These are phyloP conservation scores for Arthrobotrys pseudoclavata DNA, from an alignment of 2,329 filamentous ascomycete species.

Conservation along the genomic window DNA sequence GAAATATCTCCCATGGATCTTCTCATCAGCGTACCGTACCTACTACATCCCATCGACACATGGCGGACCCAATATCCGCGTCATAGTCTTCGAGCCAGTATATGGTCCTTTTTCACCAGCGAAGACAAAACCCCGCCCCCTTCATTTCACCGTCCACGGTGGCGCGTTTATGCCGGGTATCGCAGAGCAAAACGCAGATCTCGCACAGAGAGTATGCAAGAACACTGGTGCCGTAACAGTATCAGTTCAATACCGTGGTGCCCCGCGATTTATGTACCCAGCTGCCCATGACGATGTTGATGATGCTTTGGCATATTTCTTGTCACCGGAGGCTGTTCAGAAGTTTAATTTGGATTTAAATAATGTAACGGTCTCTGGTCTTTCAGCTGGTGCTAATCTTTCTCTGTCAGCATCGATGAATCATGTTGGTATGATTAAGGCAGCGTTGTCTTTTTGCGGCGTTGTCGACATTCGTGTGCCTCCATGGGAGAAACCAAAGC, in stretches of 20 bases:
- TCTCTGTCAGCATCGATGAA: conserved; percentile 65
- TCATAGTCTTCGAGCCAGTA: conserved; percentile 65
- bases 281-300: conserved; percentile 68
- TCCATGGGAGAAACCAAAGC: conserved; percentile 67
- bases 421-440: conserved; percentile 64
- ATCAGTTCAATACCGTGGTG: conserved; percentile 67
- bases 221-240: conserved; percentile 67
- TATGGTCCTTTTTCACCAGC: conserved; percentile 38
- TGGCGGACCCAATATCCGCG: conserved; percentile 63
- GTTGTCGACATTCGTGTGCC: conserved; percentile 66
- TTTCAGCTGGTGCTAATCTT: conserved; percentile 68
- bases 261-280: conserved; percentile 67
- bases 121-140: conserved; percentile 64
- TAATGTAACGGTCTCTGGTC: conserved; percentile 68
- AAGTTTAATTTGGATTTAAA: conserved; percentile 66
- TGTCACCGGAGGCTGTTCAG: conserved; percentile 65
- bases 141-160: conserved; percentile 69
- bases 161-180: conserved; percentile 68
- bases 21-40: conserved; percentile 65
- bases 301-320: conserved; percentile 67
- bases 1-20: conserved; percentile 65
- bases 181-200: conserved; percentile 66
- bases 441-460: conserved; percentile 67
- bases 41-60: conserved; percentile 64
- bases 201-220: conserved; percentile 65